Percentiles rank a stretch among this genome's conserved stretches.
Conservation (phyloP, 148 eudicot genomes). For the Simmondsia chinensis region DNA sequence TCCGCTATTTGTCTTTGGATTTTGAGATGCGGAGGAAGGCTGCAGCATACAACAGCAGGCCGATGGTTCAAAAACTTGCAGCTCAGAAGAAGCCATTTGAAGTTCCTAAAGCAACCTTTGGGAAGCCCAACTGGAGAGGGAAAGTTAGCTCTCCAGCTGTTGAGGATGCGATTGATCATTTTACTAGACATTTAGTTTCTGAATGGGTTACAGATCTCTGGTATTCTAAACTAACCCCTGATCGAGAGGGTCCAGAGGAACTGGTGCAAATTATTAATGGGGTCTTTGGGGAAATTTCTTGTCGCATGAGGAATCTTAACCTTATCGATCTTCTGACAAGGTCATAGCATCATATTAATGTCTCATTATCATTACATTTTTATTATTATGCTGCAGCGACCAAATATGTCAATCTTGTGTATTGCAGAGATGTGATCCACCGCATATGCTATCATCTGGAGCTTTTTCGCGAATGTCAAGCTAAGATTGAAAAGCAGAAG, state of each 20-base stretch:
- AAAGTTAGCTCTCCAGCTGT: slow-evolving; percentile 86
- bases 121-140: slow-evolving; percentile 68
- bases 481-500: slow-evolving; percentile 54
- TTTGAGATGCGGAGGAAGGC: slow-evolving; percentile 77
- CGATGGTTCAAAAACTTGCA: slow-evolving; percentile 25
- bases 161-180: slow-evolving; percentile 84
- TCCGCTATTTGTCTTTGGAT: slow-evolving; percentile 78
- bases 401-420: slow-evolving; percentile 1
- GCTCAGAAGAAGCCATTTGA: slow-evolving; percentile 35
- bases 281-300: slow-evolving; percentile 74
- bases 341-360: slow-evolving; percentile 21
- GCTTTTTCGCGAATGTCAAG: slow-evolving; percentile 65
- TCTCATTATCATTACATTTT: slow-evolving; percentile 6
- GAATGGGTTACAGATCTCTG: slow-evolving; percentile 99
- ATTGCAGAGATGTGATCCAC: slow-evolving; percentile 76
- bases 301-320: slow-evolving; percentile 71
- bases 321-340: slow-evolving; percentile 90
- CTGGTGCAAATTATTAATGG: slow-evolving; percentile 76
- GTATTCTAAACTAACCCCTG: slow-evolving; percentile 87
- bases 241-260: slow-evolving; percentile 90
- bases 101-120: slow-evolving; percentile 23
- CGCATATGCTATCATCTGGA: slow-evolving; percentile 68
- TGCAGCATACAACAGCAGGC: slow-evolving; percentile 56
- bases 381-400: not conserved
- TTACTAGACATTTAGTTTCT: slow-evolving; percentile 75